Evolutionary conservation across 495 filamentous ascomycete species (phyloP).

Genomic region (Penicillium malachiteum): DNA sequence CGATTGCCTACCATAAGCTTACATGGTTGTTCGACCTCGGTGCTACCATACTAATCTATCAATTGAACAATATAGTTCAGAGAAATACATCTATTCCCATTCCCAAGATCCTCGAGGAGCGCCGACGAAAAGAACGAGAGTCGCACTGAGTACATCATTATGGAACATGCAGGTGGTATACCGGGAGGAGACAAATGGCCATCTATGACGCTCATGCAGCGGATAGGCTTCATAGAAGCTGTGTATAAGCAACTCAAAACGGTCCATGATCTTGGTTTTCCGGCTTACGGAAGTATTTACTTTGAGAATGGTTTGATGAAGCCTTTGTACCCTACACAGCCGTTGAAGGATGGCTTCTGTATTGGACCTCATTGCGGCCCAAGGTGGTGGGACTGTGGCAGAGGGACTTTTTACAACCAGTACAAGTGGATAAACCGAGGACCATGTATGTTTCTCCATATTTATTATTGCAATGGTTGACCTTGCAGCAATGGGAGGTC

Average conservation of each 20-base stretch:
- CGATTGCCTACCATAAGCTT: conserved; percentile 31
- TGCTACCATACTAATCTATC: too few species aligned
- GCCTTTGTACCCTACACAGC: too few species aligned
- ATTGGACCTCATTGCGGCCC: conserved; percentile 39
- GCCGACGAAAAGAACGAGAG: conserved; percentile 40
- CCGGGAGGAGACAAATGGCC: background rate
- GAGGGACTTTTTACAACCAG: conserved; percentile 35
- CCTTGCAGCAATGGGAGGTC: too few species aligned
- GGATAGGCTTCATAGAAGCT: conserved; percentile 24
- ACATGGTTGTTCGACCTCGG: too few species aligned
- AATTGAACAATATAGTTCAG: too few species aligned
- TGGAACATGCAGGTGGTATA: conserved; percentile 39
- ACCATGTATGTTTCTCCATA: conserved; percentile 21
- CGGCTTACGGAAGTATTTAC: conserved; percentile 43
- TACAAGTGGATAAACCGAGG: conserved; percentile 23
- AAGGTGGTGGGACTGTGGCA: too few species aligned
- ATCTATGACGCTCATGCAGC: too few species aligned
- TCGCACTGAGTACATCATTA: conserved; percentile 48
- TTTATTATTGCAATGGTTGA: background rate
- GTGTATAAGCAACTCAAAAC: conserved; percentile 37
- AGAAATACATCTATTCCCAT: conserved; percentile 20
- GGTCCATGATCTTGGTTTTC: conserved; percentile 35
- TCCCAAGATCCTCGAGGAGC: conserved; percentile 42
- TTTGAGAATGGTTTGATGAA: conserved; percentile 16
- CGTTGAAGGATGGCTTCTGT: background rate